A percentile compares a stretch with the other conserved stretches of the same genome.
These are phyloP conservation scores for Daldinia grandis DNA, from an alignment of 495 filamentous ascomycete species.

Conservation along the genomic window DNA sequence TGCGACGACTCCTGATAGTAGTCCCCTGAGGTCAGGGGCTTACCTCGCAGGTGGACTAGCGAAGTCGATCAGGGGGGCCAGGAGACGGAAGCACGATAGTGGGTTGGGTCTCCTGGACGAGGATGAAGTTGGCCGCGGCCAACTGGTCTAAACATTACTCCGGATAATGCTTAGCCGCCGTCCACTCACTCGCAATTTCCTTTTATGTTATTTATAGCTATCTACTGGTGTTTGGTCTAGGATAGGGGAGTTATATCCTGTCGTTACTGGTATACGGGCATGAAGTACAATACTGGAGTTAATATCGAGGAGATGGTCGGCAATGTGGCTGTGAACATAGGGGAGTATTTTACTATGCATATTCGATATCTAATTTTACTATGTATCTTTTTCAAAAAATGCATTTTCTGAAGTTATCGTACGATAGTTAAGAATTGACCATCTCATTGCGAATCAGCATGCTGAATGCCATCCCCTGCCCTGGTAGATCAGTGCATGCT, in stretches of 20 bases:
- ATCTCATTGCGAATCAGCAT: no score
- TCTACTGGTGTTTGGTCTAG: slow-evolving; percentile 21
- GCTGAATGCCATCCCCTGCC: neutral
- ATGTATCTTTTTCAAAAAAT: neutral
- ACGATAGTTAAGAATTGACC: neutral
- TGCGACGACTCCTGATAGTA: slow-evolving; percentile 23
- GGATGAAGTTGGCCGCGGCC: slow-evolving; percentile 55
- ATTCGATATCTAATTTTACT: neutral
- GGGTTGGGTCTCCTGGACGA: slow-evolving; percentile 71
- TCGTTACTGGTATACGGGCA: neutral
- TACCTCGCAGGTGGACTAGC: slow-evolving; percentile 48
- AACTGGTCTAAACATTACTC: slow-evolving; percentile 19
- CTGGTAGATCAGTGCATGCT: neutral
- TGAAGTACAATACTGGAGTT: neutral
- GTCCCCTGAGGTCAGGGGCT: slow-evolving; percentile 20
- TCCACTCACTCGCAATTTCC: slow-evolving; percentile 10
- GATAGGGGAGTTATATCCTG: neutral
- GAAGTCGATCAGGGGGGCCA: slow-evolving; percentile 45
- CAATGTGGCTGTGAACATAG: neutral
- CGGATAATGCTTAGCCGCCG: neutral
- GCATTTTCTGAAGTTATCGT: neutral
- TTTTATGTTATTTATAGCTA: slow-evolving; percentile 21
- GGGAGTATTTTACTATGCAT: neutral
- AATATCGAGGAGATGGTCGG: neutral
- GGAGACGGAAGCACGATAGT: slow-evolving; percentile 65